Percentiles rank a stretch among this genome's conserved stretches.
These are phyloP conservation scores for Pseudogymnoascus sp. DNA, from an alignment of 2,329 filamentous ascomycete species.

Conservation along the genomic window DNA sequence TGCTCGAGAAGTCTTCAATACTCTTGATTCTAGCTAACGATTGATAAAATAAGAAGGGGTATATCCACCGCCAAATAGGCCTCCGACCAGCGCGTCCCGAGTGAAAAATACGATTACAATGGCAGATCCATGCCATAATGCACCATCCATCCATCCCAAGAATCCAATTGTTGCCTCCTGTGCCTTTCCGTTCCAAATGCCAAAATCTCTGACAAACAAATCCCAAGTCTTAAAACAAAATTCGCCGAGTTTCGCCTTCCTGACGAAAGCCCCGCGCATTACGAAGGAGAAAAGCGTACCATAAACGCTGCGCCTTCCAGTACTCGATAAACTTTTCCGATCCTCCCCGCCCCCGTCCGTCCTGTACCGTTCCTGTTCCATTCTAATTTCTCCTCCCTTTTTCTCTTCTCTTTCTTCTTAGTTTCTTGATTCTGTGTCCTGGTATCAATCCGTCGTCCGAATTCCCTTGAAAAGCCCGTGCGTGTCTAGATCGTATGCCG, in stretches of 20 bases:
- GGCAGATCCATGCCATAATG: constrained; percentile 7
- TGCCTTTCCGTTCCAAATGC: constrained; percentile 7
- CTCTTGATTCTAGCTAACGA: constrained; percentile 1
- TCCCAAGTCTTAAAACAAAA: constrained; percentile 5
- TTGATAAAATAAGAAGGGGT: constrained; percentile 8
- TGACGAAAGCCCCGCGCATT: constrained; percentile 1
- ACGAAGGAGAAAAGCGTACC: not conserved
- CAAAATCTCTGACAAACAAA: not conserved
- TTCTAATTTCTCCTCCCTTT: not conserved
- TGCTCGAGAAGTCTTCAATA: constrained; percentile 8
- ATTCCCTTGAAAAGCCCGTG: constrained; percentile 8
- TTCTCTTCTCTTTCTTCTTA: not conserved
- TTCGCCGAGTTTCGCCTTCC: constrained; percentile 2
- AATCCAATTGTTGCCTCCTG: constrained; percentile 3
- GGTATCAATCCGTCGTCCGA: constrained; percentile 8
- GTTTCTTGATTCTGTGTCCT: not conserved
- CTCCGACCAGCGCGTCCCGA: constrained; percentile 7
- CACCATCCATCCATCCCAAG: constrained; percentile 8
- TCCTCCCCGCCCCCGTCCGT: not conserved
- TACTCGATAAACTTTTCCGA: not conserved
- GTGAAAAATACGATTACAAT: constrained; percentile 8
- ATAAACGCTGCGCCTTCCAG: constrained; percentile 2
- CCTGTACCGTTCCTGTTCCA: not conserved
- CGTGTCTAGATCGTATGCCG: constrained; percentile 3
- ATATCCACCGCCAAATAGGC: constrained; percentile 8